These are phyloP conservation scores for Kentomonas sorsogonicus DNA, from an alignment of 208 protist species.

Conservation along the genomic window DNA sequence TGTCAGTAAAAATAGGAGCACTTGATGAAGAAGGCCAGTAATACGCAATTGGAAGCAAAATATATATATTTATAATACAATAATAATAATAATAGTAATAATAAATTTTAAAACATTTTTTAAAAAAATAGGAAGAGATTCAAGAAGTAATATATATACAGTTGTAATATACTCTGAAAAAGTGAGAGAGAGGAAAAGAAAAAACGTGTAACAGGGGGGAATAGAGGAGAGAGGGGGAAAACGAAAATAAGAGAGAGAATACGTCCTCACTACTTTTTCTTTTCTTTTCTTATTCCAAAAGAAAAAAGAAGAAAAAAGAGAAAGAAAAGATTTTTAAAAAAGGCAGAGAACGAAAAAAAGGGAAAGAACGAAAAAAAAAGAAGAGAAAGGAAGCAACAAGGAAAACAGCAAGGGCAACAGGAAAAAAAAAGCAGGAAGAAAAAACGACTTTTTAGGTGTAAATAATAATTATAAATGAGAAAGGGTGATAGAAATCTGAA, in stretches of 20 bases:
- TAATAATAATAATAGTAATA: no score
- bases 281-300: neutral
- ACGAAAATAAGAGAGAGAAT: neutral
- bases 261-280: neutral
- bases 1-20: no score
- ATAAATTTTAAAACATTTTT: no score
- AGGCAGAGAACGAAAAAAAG: neutral
- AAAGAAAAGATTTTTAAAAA: neutral
- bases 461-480: neutral
- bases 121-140: no score
- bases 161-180: neutral
- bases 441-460: no score
- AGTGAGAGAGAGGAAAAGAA: neutral
- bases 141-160: no score
- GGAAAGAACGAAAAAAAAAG: neutral
- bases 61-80: no score
- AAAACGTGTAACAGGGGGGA: neutral
- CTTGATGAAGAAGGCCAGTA: no score
- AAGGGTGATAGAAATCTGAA: neutral
- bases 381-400: neutral
- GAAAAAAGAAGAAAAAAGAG: neutral
- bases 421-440: no score
- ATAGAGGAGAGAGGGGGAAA: conserved; percentile 1
- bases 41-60: no score
- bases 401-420: no score